These are phyloP conservation scores for Panicum miliaceum DNA, from an alignment of 176 grass and related monocot genomes.

Conservation along the genomic window DNA sequence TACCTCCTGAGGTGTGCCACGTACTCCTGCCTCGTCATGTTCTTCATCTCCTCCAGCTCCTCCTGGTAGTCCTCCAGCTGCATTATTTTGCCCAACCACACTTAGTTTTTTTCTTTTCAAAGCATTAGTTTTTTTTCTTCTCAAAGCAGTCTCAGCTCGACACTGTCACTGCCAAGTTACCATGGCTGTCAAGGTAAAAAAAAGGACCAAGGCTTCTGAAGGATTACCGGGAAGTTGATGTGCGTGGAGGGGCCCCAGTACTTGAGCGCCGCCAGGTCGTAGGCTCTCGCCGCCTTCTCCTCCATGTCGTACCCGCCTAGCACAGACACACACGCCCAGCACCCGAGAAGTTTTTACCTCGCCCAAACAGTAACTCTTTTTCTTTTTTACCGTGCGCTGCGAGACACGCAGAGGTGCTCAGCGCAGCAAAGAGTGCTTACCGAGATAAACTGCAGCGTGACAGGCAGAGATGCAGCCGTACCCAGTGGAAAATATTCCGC, in stretches of 20 bases:
- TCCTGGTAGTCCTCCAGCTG: conserved; percentile 95
- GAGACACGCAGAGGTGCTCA: neutral
- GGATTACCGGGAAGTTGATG: conserved; percentile 92
- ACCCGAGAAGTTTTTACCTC: neutral
- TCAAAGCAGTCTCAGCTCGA: neutral
- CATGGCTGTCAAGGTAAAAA: conserved; percentile 13
- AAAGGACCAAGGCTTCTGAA: too few relatives aligned
- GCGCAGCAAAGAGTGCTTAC: conserved; percentile 31
- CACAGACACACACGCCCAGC: neutral
- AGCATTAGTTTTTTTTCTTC: too few relatives aligned
- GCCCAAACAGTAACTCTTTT: neutral
- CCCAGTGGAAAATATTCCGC: neutral
- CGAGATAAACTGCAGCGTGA: conserved; percentile 31
- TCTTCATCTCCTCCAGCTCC: conserved; percentile 96
- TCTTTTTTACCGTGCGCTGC: conserved; percentile 1
- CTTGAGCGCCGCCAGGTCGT: conserved; percentile 97
- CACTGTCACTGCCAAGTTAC: conserved; percentile 12
- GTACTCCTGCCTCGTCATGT: conserved; percentile 98
- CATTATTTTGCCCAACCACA: neutral
- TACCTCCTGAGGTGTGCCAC: conserved; percentile 98
- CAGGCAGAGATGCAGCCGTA: neutral
- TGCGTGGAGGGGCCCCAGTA: conserved; percentile 98
- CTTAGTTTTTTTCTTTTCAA: neutral
- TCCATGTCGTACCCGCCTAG: conserved; percentile 99
- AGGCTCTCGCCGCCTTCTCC: conserved; percentile 97